These are phyloP conservation scores for Candida krabiensis DNA, from an alignment of 805 yeast genomes.

Conservation along the genomic window DNA sequence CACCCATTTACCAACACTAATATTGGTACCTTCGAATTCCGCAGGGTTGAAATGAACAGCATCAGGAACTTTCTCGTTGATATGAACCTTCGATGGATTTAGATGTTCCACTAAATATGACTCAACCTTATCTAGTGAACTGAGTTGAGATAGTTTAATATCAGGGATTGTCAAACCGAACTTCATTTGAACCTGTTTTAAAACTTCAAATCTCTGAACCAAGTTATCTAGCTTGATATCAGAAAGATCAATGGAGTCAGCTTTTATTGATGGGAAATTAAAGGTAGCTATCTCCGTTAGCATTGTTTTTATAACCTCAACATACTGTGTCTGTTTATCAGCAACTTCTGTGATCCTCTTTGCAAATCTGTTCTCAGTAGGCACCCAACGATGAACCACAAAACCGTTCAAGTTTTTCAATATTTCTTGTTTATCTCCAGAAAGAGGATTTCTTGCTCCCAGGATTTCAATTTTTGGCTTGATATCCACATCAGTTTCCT, in stretches of 20 bases:
- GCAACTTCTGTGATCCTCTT: constrained; percentile 5
- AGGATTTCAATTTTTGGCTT: constrained; percentile 27
- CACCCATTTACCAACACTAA: constrained; percentile 53
- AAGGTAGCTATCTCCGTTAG: constrained; percentile 16
- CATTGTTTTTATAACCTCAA: constrained; percentile 13
- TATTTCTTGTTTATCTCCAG: constrained; percentile 21
- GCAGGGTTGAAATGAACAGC: constrained; percentile 61
- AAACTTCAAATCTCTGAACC: constrained; percentile 45
- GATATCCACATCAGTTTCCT: constrained; percentile 14
- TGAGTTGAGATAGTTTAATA: constrained; percentile 42
- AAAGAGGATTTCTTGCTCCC: constrained; percentile 31
- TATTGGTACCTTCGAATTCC: constrained; percentile 58
- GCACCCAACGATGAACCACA: constrained; percentile 32
- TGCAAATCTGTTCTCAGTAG: constrained; percentile 20
- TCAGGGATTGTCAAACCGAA: constrained; percentile 59
- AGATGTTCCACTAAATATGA: constrained; percentile 35
- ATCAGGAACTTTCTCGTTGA: constrained; percentile 65
- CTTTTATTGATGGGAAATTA: constrained; percentile 3
- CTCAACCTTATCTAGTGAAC: constrained; percentile 39
- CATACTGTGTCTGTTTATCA: constrained; percentile 9
- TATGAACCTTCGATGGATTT: constrained; percentile 40
- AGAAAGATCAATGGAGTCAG: background rate
- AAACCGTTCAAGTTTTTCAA: constrained; percentile 31
- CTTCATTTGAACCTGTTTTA: constrained; percentile 47
- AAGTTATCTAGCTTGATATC: constrained; percentile 39